phyloP scores from a whole-genome alignment of 331 rosid species.

The Malus hybrid region DNA sequence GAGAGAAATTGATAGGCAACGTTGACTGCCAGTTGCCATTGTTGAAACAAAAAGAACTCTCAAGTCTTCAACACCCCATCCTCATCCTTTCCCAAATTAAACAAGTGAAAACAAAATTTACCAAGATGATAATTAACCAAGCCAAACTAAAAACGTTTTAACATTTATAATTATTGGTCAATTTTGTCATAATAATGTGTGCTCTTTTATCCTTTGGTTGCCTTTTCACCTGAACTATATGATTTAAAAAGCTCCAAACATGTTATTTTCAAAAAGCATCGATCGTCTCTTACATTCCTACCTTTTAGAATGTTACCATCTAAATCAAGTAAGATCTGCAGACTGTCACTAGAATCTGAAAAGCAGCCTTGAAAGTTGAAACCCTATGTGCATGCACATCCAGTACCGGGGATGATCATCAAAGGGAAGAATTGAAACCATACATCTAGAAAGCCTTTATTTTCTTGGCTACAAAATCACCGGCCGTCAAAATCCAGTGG shows the following conservation, averaged over 20 bases:
- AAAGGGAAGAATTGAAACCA: background rate
- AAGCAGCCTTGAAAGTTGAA: background rate
- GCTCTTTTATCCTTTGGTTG: background rate
- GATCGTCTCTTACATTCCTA: background rate
- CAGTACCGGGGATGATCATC: background rate
- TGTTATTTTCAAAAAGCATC: background rate
- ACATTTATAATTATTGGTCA: background rate
- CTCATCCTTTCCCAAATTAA: background rate
- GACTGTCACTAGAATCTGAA: background rate
- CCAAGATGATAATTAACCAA: background rate
- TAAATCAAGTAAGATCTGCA: background rate
- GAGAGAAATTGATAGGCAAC: background rate
- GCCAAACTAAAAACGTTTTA: background rate
- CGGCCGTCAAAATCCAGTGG: background rate
- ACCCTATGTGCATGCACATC: too few species aligned
- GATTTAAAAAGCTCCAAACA: background rate
- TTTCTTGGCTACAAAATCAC: background rate
- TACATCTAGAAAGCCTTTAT: background rate
- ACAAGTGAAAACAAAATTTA: background rate
- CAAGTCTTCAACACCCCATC: background rate
- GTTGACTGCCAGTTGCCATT: conserved; percentile 1
- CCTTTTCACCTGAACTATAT: background rate
- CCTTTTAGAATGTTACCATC: background rate
- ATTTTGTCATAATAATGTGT: background rate
- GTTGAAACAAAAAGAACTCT: background rate